Evolutionary conservation across 768 basidiomycete genomes (phyloP), one percentile per base, ranked within the genome.

Genomic region (Brasilioporus rufonigricans): DNA sequence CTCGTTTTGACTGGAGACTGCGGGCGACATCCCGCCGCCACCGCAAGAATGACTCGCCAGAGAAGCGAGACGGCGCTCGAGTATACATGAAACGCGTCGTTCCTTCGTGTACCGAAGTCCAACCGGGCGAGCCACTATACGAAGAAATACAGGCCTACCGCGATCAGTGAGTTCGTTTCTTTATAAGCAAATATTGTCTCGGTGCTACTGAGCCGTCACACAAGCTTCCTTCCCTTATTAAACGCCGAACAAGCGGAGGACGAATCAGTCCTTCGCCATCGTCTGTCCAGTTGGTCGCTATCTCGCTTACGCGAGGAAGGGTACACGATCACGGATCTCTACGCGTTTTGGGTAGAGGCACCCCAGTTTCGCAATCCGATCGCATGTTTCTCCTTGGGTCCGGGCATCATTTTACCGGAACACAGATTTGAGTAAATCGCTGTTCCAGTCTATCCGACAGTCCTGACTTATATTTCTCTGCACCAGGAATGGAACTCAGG

Each of bases 391-490:
- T 65, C 71, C 1, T 65, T 84, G 1, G 84, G 89, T 31, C 82
- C 89, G 18, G 87, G 89, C 1, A 59, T 84, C 3, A 64, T 70
- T 13, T 73, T 93, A 6, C 85, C 84, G 0, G 81, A 83, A 36
- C 81, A 90, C 65, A 78, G 79, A 52, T 87, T 93, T 57, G 83
- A 84, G 91, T 91, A 61, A 64, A 83, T 75, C 1, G 14, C 39
- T 40, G 9, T 49, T 21, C 21, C 36, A 11, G 29, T 27, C 5
- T 0, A 16, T 48, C 31, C 24, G 48, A 32, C 14, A 41, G 31
- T 44, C 31, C n/a, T 52, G 39, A 45, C 48, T 44, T 16, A 50
- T 47, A 55, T 18, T 40, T 31, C n/a, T 49, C 23, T 52, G 21
- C 16, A n/a, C 26, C 49, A 93, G 91, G 56, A 83, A 81, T 47